Percentiles rank a stretch among this genome's conserved stretches.
These are phyloP conservation scores for Dryas integrifolia DNA, from an alignment of 331 rosid genomes.

Conservation along the genomic window DNA sequence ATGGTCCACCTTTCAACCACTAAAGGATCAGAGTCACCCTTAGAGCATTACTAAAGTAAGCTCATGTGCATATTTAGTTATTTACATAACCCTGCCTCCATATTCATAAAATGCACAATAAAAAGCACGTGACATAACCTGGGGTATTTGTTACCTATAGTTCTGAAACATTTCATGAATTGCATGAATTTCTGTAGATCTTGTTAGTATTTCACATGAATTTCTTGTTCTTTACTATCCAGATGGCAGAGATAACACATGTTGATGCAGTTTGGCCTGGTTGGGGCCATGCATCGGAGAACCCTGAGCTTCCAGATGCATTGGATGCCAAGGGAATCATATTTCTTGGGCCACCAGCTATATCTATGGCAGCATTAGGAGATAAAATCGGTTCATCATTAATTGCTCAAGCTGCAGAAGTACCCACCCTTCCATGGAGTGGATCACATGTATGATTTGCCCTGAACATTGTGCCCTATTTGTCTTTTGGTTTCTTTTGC, in stretches of 20 bases:
- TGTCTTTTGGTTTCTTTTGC: constrained; percentile 12
- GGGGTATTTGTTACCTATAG: constrained; percentile 5
- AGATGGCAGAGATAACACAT: constrained; percentile 95
- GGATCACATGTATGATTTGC: constrained; percentile 81
- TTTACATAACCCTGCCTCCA: neutral
- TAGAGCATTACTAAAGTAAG: neutral
- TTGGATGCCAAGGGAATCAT: constrained; percentile 75
- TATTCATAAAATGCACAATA: neutral
- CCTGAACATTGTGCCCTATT: constrained; percentile 5
- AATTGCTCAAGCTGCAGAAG: constrained; percentile 97
- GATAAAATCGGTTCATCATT: constrained; percentile 98
- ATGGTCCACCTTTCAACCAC: no score
- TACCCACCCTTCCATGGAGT: constrained; percentile 99
- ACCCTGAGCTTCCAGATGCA: constrained; percentile 98
- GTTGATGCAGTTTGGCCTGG: constrained; percentile 99
- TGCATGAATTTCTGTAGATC: constrained; percentile 2
- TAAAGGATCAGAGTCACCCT: neutral
- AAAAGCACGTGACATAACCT: neutral
- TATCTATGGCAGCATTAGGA: constrained; percentile 96
- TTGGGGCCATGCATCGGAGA: constrained; percentile 99
- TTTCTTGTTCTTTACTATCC: constrained; percentile 28
- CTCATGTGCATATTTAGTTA: neutral
- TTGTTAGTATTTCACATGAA: constrained; percentile 18
- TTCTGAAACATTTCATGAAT: constrained; percentile 8
- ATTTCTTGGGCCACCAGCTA: constrained; percentile 95